These are phyloP conservation scores for Ophiocordyceps unilateralis DNA, from an alignment of 2,329 filamentous ascomycete genomes.

Conservation along the genomic window DNA sequence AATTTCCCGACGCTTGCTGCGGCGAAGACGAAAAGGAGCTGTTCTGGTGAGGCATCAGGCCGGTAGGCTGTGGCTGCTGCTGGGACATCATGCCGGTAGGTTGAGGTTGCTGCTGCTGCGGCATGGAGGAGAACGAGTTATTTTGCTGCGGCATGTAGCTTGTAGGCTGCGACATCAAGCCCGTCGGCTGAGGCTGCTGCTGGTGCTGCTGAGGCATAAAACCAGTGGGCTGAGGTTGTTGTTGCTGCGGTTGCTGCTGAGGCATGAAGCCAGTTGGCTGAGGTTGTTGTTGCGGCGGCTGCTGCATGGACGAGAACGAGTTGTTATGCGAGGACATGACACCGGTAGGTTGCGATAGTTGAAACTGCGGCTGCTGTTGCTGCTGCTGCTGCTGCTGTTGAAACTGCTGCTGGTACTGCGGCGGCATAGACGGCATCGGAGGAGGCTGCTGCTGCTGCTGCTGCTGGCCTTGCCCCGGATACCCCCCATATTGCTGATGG, in stretches of 20 bases:
- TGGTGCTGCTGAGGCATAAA: not conserved
- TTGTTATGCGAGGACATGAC: conserved; percentile 15
- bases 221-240: not conserved
- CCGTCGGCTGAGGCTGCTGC: not conserved
- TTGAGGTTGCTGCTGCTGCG: not conserved
- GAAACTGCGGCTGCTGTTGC: conserved; percentile 34
- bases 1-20: conserved; percentile 30
- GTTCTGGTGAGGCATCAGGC: conserved; percentile 11
- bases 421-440: conserved; percentile 40
- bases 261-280: not conserved
- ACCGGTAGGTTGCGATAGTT: conserved; percentile 26
- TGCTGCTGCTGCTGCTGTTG: conserved; percentile 30
- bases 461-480: conserved; percentile 32
- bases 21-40: conserved; percentile 22
- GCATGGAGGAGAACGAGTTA: not conserved
- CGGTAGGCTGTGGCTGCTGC: conserved; percentile 29
- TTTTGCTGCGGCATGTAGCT: not conserved
- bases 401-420: conserved; percentile 37
- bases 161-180: not conserved
- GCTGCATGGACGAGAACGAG: conserved; percentile 15
- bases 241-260: not conserved
- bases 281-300: too few species aligned
- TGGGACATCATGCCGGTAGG: conserved; percentile 4
- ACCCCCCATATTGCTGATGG: conserved; percentile 54
- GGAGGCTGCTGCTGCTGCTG: conserved; percentile 38